Conservation (phyloP, 305 asterid species). For the Coffea humblotiana region DNA sequence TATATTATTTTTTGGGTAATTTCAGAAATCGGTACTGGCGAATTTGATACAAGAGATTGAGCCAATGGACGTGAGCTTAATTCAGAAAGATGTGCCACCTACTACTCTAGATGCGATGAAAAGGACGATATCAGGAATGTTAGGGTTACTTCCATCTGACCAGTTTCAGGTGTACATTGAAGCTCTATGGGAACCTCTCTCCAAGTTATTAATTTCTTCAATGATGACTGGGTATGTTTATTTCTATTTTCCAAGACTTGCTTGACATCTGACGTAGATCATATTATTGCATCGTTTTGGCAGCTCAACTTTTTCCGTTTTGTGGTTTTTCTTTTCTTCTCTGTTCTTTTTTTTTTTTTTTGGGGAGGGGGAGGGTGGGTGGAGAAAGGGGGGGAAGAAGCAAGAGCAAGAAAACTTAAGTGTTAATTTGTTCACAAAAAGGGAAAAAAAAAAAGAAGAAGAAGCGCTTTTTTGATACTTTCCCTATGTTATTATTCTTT, state of each 20-base stretch:
- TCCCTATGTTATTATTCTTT: too few relatives aligned
- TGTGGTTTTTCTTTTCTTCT: too few relatives aligned
- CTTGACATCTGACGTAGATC: neutral
- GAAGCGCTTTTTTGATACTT: too few relatives aligned
- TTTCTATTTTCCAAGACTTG: neutral
- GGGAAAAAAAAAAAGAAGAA: too few relatives aligned
- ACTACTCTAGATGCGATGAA: conserved; percentile 92
- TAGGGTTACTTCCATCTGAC: conserved; percentile 87
- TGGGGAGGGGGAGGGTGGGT: neutral
- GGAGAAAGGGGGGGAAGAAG: neutral
- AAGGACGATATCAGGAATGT: conserved; percentile 88
- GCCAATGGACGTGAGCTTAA: conserved; percentile 84
- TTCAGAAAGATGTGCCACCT: conserved; percentile 83
- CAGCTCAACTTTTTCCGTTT: neutral
- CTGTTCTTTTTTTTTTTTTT: too few relatives aligned
- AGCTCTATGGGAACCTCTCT: conserved; percentile 87
- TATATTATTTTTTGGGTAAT: conserved; percentile 3
- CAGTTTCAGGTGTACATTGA: conserved; percentile 87
- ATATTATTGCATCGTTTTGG: neutral
- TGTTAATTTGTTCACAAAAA: too few relatives aligned
- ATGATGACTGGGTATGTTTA: conserved; percentile 85
- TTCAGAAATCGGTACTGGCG: conserved; percentile 60
- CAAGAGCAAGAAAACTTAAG: too few relatives aligned
- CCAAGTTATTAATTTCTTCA: conserved; percentile 80
- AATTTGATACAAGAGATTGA: conserved; percentile 76